Evolutionary conservation across 441 rosid species (phyloP), one percentile per base, ranked within the genome.

Genomic region (Croton setiger): DNA sequence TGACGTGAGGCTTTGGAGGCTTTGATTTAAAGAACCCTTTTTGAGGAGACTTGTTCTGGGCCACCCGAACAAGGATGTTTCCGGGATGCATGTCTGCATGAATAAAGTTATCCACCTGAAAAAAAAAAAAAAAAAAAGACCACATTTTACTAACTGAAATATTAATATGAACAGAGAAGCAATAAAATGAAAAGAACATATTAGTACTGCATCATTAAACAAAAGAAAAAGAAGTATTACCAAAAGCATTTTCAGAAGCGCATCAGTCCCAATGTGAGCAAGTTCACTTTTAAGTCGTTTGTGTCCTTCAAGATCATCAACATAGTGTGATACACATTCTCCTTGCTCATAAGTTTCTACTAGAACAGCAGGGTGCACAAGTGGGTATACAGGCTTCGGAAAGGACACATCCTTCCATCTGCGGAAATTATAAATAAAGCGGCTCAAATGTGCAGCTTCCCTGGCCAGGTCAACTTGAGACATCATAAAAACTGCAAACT

Each of bases 1-100:
- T 76, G 51, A 96, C 84, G 74, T 96, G 99, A 60, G 99, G 99
- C 87, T 91, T 96, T 41, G 89, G 98, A 53, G 97, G 99, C 87
- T 91, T 96, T 43, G 90, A 79, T 65, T 84, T 88, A 75, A 90
- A 96, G 61, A 90, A 82, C 66, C 81, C 82, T 71, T 93, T 91
- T 74, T 80, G 81, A 53, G 98, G 90, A 57, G 83, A 78, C 72
- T 84, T 87, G 78, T 69, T 85, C 54, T 82, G 81, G 64, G 88
- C 23, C 79, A 87, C 81, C 74, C 98, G 90, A 66, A 96, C 98
- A 66, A 93, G 94, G 76, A 96, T 93, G 72, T 96, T 96, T 61
- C 98, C 99, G 64, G 99, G 99, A 86, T 96, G 99, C 99, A 96
- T 96, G 77, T 96, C 99, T 72, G 99, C 99, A 72, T 96, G 99